phyloP scores from a whole-genome alignment of 2,329 filamentous ascomycete genomes.

The Neofusicoccum kwambonambiense region DNA sequence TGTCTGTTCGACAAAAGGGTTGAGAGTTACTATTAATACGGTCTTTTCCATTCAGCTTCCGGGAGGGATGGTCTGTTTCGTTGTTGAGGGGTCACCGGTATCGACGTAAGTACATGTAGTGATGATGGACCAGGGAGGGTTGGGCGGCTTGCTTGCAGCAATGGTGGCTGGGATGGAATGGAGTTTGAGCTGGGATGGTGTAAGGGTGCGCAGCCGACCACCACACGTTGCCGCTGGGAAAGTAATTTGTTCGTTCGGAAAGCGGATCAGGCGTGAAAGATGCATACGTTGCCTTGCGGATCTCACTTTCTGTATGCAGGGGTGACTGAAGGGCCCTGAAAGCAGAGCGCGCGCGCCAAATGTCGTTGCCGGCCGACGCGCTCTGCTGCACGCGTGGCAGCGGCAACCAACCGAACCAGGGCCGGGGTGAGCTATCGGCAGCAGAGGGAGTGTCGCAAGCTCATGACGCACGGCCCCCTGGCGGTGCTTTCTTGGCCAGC shows the following conservation, averaged over 20 bases:
- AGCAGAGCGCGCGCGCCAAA: neutral
- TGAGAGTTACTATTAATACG: neutral
- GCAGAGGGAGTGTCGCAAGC: neutral
- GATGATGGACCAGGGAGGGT: neutral
- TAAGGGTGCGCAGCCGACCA: neutral
- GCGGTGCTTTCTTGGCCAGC: neutral
- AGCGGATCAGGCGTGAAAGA: neutral
- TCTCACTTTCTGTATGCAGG: neutral
- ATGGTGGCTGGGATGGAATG: neutral
- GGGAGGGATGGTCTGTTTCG: neutral
- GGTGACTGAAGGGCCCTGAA: neutral
- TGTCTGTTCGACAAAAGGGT: neutral
- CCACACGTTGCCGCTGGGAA: neutral
- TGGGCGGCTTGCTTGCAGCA: neutral
- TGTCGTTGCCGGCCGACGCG: neutral
- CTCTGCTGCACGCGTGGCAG: neutral
- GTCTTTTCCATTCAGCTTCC: neutral
- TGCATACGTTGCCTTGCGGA: neutral
- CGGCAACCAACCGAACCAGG: neutral
- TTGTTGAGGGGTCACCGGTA: neutral
- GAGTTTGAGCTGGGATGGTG: neutral
- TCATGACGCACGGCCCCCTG: slow-evolving; percentile 12
- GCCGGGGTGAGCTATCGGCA: neutral
- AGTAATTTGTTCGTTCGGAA: no score
- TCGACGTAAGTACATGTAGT: neutral